These are phyloP conservation scores for Achlya hypogyna DNA, from an alignment of 352 stramenopile genomes.

Conservation along the genomic window DNA sequence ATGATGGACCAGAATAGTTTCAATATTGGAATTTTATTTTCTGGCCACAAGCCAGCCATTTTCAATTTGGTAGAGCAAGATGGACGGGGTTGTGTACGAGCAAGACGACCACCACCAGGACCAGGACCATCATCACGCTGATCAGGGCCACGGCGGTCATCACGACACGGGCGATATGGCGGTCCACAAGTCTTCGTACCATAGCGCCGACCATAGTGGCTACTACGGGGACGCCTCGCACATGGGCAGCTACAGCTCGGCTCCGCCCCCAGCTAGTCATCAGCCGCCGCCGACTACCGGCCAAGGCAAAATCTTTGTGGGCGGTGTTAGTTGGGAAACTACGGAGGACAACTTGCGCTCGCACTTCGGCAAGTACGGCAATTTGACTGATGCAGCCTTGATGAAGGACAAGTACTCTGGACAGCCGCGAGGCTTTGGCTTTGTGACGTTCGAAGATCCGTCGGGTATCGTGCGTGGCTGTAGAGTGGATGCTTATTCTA, in stretches of 20 bases:
- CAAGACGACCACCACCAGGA: slow-evolving; percentile 20
- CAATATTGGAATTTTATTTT: neutral
- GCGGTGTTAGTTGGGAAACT: slow-evolving; percentile 88
- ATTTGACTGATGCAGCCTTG: slow-evolving; percentile 76
- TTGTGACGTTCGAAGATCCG: slow-evolving; percentile 88
- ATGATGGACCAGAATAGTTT: neutral
- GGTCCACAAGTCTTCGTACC: neutral
- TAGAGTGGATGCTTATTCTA: neutral
- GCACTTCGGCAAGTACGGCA: slow-evolving; percentile 86
- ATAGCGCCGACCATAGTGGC: neutral
- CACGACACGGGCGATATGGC: neutral
- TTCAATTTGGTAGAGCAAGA: slow-evolving; percentile 10
- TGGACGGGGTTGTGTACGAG: slow-evolving; percentile 20
- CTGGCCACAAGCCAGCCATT: neutral
- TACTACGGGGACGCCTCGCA: neutral
- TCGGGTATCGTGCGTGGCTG: slow-evolving; percentile 69
- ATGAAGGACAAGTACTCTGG: slow-evolving; percentile 93
- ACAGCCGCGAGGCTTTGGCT: slow-evolving; percentile 87
- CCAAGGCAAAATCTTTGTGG: slow-evolving; percentile 85
- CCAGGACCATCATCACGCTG: slow-evolving; percentile 2
- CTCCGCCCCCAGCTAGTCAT: neutral
- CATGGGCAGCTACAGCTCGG: neutral
- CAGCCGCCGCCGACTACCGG: neutral
- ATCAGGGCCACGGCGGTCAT: neutral
- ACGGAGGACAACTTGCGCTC: slow-evolving; percentile 84